A percentile compares a stretch with the other conserved stretches of the same genome.
phyloP scores from a whole-genome alignment of 345 rosid species.

The Sapria himalayana region DNA sequence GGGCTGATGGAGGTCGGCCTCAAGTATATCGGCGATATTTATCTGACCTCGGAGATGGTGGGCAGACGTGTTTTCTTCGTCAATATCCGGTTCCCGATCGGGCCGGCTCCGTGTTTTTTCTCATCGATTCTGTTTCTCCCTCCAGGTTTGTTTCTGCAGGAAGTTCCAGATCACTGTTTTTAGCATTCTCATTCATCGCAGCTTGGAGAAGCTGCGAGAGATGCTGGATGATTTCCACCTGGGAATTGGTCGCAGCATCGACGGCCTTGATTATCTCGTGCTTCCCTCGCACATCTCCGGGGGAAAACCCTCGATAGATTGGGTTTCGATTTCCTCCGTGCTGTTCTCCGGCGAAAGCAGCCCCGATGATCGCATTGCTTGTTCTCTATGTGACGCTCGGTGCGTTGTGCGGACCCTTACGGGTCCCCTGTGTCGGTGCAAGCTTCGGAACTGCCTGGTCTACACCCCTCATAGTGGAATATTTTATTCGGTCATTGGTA shows the following conservation, averaged over 20 bases:
- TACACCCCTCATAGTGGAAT: conserved; percentile 55
- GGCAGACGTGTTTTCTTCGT: not conserved
- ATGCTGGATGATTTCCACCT: conserved; percentile 12
- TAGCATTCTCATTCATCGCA: conserved; percentile 32
- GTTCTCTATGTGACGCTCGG: conserved; percentile 14
- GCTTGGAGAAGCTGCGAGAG: conserved; percentile 17
- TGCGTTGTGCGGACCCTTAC: conserved; percentile 24
- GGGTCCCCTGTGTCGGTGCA: conserved; percentile 31
- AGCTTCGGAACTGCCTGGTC: conserved; percentile 36
- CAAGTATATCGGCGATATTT: conserved; percentile 23
- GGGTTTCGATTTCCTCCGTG: conserved; percentile 32
- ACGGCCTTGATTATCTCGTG: conserved; percentile 48
- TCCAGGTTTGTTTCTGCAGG: conserved; percentile 43
- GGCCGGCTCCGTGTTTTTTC: not conserved
- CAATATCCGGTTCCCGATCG: no score
- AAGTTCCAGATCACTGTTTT: conserved; percentile 45
- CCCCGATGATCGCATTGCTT: conserved; percentile 10
- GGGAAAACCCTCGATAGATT: conserved; percentile 13
- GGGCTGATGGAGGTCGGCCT: conserved; percentile 29
- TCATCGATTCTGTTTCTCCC: not conserved
- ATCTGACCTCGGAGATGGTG: conserved; percentile 27
- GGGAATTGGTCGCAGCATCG: conserved; percentile 15
- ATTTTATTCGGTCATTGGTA: conserved; percentile 31
- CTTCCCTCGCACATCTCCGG: conserved; percentile 21
- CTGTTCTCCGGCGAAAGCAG: conserved; percentile 11